Base-by-base conservation (phyloP, 495 filamentous ascomycete genomes). In the Trichodelitschia bisporula region DNA sequence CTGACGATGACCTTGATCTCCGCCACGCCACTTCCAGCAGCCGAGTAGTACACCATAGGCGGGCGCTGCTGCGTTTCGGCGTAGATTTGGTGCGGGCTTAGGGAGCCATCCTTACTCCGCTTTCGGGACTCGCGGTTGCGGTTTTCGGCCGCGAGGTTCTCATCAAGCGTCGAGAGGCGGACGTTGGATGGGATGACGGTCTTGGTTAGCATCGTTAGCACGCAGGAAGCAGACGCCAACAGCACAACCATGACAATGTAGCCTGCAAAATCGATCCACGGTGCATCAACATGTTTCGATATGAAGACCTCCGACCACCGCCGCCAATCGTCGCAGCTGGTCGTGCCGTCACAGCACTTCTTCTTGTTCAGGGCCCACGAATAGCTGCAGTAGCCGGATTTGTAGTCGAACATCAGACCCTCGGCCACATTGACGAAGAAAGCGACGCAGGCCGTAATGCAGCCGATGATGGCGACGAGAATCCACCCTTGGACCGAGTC, bases 1-100 rank as follows among this genome's bases (percentile, higher is more conserved):
- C 84, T 93, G 19, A 92, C 65, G 41, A 97, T 93, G 36, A 97
- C 86, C 33, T 86, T 84, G 23, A 97, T 84, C 52, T 97, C 86
- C 13, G 86, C 86, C 14, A 97, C 86, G 38, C 86, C 86, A 53
- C 80, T 91, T 18, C 86, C 86, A 31, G 86, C 84, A 34, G 84
- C 86, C 10, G 86, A 82, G 45, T 92, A 97, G 47, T 91, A 97
- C 19, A 80, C 59, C 65, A 84, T 86, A 10, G 80, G 76, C 11
- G 75, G 62, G 1, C 44, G 44, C 36, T 48, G 19, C 40, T 45
- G 31, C 44, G 49, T 30, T 32, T 45, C 36, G 31, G 36, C 8
- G 37, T 48, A 43, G 39, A 33, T 35, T 21, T 42, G 17, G 10
- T 36, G 30, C 12, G 51, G 51, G 33, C 36, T 53, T 15, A 49